Percentiles rank a stretch among this genome's conserved stretches.
Evolutionary conservation across 805 yeast species (phyloP).

Genomic region (Wickerhamiella slavikovae): DNA sequence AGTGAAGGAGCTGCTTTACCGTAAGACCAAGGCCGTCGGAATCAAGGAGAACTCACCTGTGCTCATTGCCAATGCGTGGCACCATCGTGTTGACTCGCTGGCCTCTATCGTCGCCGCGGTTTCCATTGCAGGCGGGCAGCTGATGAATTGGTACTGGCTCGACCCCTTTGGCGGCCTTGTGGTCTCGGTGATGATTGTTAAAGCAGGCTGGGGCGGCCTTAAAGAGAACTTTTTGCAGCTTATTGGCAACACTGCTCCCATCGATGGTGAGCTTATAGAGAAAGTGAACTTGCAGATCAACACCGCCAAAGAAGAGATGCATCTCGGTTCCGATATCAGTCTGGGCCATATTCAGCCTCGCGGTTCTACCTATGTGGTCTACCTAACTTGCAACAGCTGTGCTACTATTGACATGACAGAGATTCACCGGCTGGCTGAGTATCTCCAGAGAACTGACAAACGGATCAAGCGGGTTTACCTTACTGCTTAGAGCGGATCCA

Average conservation of each 20-base stretch:
- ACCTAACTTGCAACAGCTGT: slow-evolving; percentile 6
- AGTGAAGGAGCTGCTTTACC: slow-evolving; percentile 74
- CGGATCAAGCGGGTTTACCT: too few relatives aligned
- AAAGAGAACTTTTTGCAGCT: slow-evolving; percentile 51
- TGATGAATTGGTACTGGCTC: slow-evolving; percentile 59
- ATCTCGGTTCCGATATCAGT: slow-evolving; percentile 6
- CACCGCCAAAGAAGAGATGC: slow-evolving; percentile 2
- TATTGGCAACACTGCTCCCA: slow-evolving; percentile 50
- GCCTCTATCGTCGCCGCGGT: slow-evolving; percentile 80
- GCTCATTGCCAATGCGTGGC: slow-evolving; percentile 95
- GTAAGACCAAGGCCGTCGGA: slow-evolving; percentile 68
- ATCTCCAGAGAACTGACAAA: too few relatives aligned
- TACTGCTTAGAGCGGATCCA: slow-evolving; percentile 46
- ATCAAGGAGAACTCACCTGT: slow-evolving; percentile 64
- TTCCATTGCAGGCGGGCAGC: slow-evolving; percentile 70
- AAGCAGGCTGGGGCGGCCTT: slow-evolving; percentile 67
- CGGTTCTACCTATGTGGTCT: slow-evolving; percentile 12
- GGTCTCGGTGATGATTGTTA: slow-evolving; percentile 63
- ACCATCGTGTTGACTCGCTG: slow-evolving; percentile 83
- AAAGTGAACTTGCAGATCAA: too few relatives aligned
- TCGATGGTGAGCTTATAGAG: too few relatives aligned
- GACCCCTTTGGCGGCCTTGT: slow-evolving; percentile 84
- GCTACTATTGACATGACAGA: slow-evolving; percentile 1
- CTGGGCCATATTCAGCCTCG: slow-evolving; percentile 10
- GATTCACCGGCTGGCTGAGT: background rate